Evolutionary conservation across 768 basidiomycete genomes (phyloP), one percentile per base, ranked within the genome.

Genomic region (Kwoniella dendrophila): DNA sequence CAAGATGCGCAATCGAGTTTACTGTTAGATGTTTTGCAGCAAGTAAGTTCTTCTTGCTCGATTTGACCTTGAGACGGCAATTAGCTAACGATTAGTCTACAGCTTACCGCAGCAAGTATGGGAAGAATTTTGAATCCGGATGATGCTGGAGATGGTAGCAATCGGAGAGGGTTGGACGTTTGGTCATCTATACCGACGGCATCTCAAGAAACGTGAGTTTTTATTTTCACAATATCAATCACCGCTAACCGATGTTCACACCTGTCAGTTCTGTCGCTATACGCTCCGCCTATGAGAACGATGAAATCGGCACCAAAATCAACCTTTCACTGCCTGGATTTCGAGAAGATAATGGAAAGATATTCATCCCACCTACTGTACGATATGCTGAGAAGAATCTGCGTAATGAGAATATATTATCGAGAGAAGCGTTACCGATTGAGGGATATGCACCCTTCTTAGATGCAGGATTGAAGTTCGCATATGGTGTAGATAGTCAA

Each of bases 281-380:
- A 16, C 49, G 58, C 12, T 33, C 52, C 6, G 66, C 70, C 0
- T 69, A 59, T 34, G 68, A 72, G 18, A 51, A 62, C 12, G 76
- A 75, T 36, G 49, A 60, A 2, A 41, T 55, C 22, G 56, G 65
- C 4, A 56, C 59, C 27, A 74, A 74, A 44, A 62, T 77, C 51
- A 73, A 78, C 52, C 51, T 78, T 0, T 66, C 74, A 10, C 36
- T 78, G n/a, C 66, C 70, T 16, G 77, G 77, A 26, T 75, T 78
- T 62, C 44, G 77, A 24, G 75, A 76, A 57, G 77, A 78, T 43
- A 69, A 65, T 54, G 77, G 75, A 0, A 64, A 66, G 43, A 62
- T 77, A 11, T 78, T 78, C 60, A 65, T 78, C 22, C 77, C 77
- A 18, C 77, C 77, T 1, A 75, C 77, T 0, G 74, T 75, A 4